These are phyloP conservation scores for Chenopodium album DNA, from an alignment of 148 eudicot species.

Conservation along the genomic window DNA sequence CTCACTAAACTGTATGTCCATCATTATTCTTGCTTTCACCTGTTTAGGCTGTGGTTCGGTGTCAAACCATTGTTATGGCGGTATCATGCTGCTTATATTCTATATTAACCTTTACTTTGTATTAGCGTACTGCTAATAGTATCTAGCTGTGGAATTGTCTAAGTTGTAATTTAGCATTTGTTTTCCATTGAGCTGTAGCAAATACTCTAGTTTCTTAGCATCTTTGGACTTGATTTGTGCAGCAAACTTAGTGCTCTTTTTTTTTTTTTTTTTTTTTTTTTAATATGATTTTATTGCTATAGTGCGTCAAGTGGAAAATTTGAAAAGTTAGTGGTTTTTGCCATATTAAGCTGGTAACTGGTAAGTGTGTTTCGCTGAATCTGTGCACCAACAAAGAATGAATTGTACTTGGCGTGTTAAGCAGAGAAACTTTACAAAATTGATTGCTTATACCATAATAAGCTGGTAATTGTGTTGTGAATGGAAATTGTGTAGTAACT, in stretches of 20 bases:
- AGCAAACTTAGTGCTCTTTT: background rate
- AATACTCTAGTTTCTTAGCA: background rate
- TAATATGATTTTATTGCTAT: background rate
- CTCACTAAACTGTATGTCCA: background rate
- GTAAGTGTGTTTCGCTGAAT: background rate
- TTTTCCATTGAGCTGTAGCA: background rate
- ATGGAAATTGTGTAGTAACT: background rate
- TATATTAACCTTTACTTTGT: background rate
- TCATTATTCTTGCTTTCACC: background rate
- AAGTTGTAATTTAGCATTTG: background rate
- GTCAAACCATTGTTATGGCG: background rate
- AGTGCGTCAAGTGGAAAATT: background rate
- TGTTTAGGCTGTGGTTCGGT: background rate
- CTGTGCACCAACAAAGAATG: background rate
- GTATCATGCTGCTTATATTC: background rate
- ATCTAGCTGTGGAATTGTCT: background rate
- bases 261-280: background rate
- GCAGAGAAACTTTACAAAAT: too few species aligned
- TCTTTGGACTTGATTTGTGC: background rate
- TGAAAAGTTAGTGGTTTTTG: background rate
- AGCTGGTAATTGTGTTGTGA: background rate
- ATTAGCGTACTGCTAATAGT: background rate
- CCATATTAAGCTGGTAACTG: background rate
- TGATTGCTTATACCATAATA: too few species aligned
- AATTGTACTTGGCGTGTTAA: background rate